These are phyloP conservation scores for Knoxia roxburghii DNA, from an alignment of 257 asterid genomes.

Conservation along the genomic window DNA sequence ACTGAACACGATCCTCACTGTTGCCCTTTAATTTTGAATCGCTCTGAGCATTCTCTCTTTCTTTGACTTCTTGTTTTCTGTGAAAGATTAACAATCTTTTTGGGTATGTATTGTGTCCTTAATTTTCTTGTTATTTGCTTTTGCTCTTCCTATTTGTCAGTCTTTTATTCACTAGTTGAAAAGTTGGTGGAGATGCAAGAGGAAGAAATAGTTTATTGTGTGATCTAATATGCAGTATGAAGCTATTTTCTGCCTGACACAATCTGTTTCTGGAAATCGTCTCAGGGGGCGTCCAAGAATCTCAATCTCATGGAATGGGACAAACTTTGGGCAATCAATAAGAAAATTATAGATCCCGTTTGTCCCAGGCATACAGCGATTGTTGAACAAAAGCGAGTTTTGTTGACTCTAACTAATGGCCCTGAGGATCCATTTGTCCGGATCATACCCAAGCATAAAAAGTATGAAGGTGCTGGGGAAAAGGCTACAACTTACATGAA, in stretches of 20 bases:
- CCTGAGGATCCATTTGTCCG: constrained; percentile 73
- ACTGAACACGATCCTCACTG: not conserved
- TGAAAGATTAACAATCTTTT: not conserved
- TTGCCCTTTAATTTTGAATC: not conserved
- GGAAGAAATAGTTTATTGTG: not conserved
- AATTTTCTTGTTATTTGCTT: not conserved
- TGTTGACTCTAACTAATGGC: constrained; percentile 63
- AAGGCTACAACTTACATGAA: constrained; percentile 70
- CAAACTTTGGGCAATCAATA: constrained; percentile 94
- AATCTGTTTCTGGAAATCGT: constrained; percentile 10
- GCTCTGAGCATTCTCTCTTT: too few species aligned
- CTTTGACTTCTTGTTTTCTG: not conserved
- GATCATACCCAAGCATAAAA: constrained; percentile 69
- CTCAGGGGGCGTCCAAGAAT: constrained; percentile 97
- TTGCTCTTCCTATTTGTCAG: not conserved
- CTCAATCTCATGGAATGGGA: constrained; percentile 99
- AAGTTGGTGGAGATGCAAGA: not conserved
- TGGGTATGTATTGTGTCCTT: not conserved
- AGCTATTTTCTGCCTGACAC: not conserved
- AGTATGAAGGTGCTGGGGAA: constrained; percentile 87
- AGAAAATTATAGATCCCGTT: constrained; percentile 88
- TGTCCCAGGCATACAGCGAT: constrained; percentile 97
- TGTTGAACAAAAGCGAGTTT: constrained; percentile 48
- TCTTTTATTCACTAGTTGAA: not conserved
- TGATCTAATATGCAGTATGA: not conserved